A percentile compares a stretch with the other conserved stretches of the same genome.
Conservation (phyloP, 2,329 filamentous ascomycete species). For the Ophiostoma novo-ulmi region DNA sequence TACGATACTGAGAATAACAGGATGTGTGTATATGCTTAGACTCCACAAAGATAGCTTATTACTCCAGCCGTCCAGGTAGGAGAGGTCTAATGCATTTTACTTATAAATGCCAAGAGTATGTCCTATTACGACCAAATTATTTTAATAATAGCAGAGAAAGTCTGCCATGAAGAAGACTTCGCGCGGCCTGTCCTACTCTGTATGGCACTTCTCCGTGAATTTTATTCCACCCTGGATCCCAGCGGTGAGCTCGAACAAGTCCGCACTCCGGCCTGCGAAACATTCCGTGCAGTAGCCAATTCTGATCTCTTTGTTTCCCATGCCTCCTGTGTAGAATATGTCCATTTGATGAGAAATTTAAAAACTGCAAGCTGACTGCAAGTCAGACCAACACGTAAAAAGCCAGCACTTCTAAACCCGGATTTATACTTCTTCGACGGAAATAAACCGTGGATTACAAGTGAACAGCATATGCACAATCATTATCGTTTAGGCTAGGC, state of each 20-base stretch:
- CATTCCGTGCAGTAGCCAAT: background rate
- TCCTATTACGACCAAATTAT: no score
- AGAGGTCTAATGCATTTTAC: background rate
- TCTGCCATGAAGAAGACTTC: background rate
- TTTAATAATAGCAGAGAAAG: no score
- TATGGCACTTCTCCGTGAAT: background rate
- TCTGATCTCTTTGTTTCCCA: background rate
- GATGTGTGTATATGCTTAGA: background rate
- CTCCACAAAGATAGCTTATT: no score
- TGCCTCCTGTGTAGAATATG: background rate
- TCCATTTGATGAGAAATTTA: background rate
- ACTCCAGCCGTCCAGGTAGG: background rate
- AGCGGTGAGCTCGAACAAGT: background rate
- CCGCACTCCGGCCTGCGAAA: background rate
- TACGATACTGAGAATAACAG: background rate
- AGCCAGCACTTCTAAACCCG: background rate
- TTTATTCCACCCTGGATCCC: background rate
- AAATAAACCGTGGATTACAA: slow-evolving; percentile 2
- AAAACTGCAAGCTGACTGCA: background rate
- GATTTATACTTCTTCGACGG: background rate
- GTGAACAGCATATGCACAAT: background rate
- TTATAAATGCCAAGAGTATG: background rate
- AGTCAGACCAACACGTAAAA: background rate
- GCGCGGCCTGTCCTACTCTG: background rate
- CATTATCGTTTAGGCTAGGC: background rate